Evolutionary conservation across 148 eudicot genomes (phyloP), one percentile per base, ranked within the genome.

Genomic region (Salicornia ramosissima): DNA sequence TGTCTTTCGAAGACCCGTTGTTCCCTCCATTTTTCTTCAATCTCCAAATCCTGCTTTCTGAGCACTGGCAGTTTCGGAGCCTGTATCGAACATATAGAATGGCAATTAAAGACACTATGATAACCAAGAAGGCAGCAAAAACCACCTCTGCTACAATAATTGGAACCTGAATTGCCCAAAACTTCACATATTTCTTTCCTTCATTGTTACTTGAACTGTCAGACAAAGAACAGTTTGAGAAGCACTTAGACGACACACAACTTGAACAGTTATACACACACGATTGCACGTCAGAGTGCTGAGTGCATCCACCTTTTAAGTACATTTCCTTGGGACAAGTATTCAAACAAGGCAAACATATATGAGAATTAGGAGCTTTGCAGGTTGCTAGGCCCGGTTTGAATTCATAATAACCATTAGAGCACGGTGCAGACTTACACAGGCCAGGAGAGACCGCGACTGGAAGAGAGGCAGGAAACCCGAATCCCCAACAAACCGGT

Each of bases 401-500:
- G 43, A 77, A 80, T 61, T 83, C 87, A 42, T 82, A 91, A 34
- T 65, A 86, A 49, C 87, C 88, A 5, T 75, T 29, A 15, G 24
- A 50, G 51, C 98, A 92, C 16, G 88, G 87, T 0, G 46, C 75
- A 5, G 73, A 26, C 71, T 69, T 80, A 78, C 98, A 92, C 3
- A 80, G 28, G 31, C 91, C 91, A 11, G 96, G 96, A 64, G 86
- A 72, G 46, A 82, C 89, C 1, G 96, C 86, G 13, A 88, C 24
- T 0, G 98, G 96, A 5, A 86, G 74, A 26, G 90, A 72, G 1
- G 88, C 21, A 0, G 98, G 98, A 66, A 92, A 86, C 1, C 86
- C 91, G 6, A 33, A 75, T 12, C 98, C 98, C 98, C 98, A 92
- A 77, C 98, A 92, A 56, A 82, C 64, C 1, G 96, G 90, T 9